Base-by-base conservation (phyloP, 805 yeast species). In the Wickerhamiella parazyma region DNA sequence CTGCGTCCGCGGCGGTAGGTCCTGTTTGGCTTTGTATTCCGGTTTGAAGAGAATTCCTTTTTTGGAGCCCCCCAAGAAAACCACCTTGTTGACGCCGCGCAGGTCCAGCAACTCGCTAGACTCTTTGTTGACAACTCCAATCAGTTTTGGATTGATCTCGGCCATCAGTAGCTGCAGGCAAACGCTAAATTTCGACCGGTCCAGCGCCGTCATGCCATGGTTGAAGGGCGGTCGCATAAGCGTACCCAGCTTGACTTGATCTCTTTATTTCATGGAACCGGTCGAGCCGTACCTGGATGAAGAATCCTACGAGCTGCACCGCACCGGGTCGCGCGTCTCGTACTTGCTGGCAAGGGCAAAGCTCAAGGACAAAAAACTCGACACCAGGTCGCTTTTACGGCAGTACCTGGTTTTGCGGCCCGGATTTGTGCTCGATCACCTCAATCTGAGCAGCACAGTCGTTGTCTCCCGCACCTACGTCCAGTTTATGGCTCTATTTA, bases 1-100 rank as follows among this genome's bases (percentile, higher is more conserved):
- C 21, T 61, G 49, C 0, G 83, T 69, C 10, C 56, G 60, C 1
- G 61, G 49, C 0, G 77, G 60, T 11, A 81, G 47, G 6, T 64
- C 54, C 0, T 50, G 47, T 1, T 60, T 47, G 6, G 68, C 68
- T 21, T 69, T 63, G 0, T 69, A 49, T 2, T 55, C 58, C 1
- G 58, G 80, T 16, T 71, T 69, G 28, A 87, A 61, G 17, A 85
- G 61, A 1, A 86, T 75, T 1, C 75, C 82, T 47, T 74, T 72
- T 4, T 54, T 60, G 24, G 65, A 47, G 4, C 22, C 36, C 7
- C 36, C 29, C 17, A 40, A 18, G 29, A 63, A 65, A n/a, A 79
- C 75, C 4, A 87, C 76, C 48, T 79, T 81, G 17, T 84, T 75
- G 6, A 83, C 65, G 5, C 81, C 72, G 12, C 83, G 82, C n/a